Percentiles rank a stretch among this genome's conserved stretches.
Evolutionary conservation across 2,329 filamentous ascomycete species (phyloP).

Genomic region (Aspergillus persii): DNA sequence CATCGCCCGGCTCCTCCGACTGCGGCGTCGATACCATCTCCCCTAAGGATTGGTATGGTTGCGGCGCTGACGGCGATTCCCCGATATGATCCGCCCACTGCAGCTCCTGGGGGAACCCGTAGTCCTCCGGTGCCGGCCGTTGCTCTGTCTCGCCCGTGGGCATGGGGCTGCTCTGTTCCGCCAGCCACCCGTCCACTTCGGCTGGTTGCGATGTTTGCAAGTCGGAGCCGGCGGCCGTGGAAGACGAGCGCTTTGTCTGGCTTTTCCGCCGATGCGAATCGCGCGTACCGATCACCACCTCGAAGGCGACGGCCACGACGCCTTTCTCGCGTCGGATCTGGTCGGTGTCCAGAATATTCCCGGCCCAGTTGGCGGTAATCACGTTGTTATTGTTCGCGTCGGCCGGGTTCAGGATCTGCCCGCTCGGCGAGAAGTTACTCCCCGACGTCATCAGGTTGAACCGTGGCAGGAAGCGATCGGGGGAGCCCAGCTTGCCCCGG

Average conservation of each 20-base stretch:
- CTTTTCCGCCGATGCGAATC: constrained; percentile 65
- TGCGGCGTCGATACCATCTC: constrained; percentile 41
- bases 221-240: constrained; percentile 29
- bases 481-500: constrained; percentile 77
- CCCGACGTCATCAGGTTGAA: constrained; percentile 50
- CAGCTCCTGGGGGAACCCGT: constrained; percentile 21
- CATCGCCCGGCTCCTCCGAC: constrained; percentile 65
- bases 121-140: constrained; percentile 25
- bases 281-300: constrained; percentile 80
- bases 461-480: constrained; percentile 63
- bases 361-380: constrained; percentile 43
- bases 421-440: constrained; percentile 44
- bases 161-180: constrained; percentile 22
- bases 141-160: constrained; percentile 19
- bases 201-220: constrained; percentile 19
- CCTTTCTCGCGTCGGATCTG: constrained; percentile 83
- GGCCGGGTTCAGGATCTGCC: constrained; percentile 32
- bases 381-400: constrained; percentile 32
- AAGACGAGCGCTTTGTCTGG: constrained; percentile 32
- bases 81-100: constrained; percentile 31
- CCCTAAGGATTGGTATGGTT: constrained; percentile 23
- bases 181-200: constrained; percentile 30
- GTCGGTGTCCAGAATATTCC: constrained; percentile 82
- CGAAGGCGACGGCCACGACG: constrained; percentile 82
- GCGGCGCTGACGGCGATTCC: constrained; percentile 15